Evolutionary conservation across 768 basidiomycete species (phyloP), one percentile per base, ranked within the genome.

Genomic region (Basidioascus undulatus): DNA sequence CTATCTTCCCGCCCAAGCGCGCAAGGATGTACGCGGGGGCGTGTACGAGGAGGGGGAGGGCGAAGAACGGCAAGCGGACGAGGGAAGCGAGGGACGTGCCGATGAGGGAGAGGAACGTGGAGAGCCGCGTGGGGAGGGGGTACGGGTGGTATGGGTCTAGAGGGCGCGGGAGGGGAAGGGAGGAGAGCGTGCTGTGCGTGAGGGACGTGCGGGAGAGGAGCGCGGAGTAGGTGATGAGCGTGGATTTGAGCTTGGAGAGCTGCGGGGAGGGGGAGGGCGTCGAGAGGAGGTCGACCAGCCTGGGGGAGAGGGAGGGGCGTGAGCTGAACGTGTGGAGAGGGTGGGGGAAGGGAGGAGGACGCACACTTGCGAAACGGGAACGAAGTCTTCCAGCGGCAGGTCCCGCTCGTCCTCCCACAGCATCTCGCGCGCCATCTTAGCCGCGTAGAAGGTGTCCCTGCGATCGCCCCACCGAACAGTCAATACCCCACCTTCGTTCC

Each of bases 401-500:
- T 70, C 67, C 44, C 68, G 67, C 44, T 83, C 76, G 44, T 71
- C 66, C 51, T 76, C 75, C 83, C 84, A 96, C n/a, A 98, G 63
- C 30, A 98, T 60, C 53, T 92, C 81, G 39, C 81, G 66, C 12
- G 87, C 83, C 77, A 89, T 94, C 42, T 79, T 72, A 6, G 84
- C 86, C 27, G 71, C 72, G 57, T 78, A 81, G 5, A 92, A 64
- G 0, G 82, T 80, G 45, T 89, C 79, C 86, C 83, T 92, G 47
- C 18, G 16, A 27, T 5, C 13, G 6, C 21, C 0, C 19, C 21
- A 20, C 3, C 12, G 41, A 18, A 39, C 28, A 13, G 12, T 1
- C 9, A 13, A 18, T 5, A 30, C 5, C 23, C 19, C n/a, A n/a
- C n/a, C n/a, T n/a, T n/a, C n/a, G n/a, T n/a, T 8, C 24, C 19